Evolutionary conservation across 192 early-diverging fungal species (phyloP).

Genomic region (Coemansia sp.): DNA sequence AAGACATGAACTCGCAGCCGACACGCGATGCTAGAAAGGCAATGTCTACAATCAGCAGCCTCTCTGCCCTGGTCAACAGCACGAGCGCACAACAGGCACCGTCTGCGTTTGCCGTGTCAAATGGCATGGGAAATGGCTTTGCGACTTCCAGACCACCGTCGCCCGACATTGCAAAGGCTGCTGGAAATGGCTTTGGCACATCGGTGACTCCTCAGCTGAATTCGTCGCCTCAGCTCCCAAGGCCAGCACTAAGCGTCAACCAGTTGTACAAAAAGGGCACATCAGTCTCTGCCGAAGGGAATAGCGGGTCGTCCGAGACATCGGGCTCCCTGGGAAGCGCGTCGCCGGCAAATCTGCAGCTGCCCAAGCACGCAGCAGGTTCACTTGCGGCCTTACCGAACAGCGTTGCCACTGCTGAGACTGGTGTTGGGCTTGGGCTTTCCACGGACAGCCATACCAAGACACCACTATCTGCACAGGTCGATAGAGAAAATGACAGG

Average conservation of each 20-base stretch:
- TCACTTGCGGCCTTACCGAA: not conserved
- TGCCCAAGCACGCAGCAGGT: not conserved
- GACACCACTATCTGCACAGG: not conserved
- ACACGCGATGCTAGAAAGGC: slow-evolving; percentile 28
- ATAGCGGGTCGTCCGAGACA: not conserved
- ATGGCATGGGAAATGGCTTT: not conserved
- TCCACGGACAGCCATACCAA: not conserved
- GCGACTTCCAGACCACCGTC: not conserved
- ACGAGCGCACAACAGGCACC: not conserved
- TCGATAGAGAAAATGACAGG: not conserved
- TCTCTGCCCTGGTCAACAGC: slow-evolving; percentile 28
- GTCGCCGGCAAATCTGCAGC: not conserved
- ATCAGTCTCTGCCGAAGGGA: not conserved
- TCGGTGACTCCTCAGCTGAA: not conserved
- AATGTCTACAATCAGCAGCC: slow-evolving; percentile 28
- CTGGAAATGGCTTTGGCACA: not conserved
- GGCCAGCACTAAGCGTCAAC: slow-evolving; percentile 6
- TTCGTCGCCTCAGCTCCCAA: slow-evolving; percentile 8
- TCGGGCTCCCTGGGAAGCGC: not conserved
- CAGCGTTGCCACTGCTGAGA: not conserved
- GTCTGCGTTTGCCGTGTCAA: not conserved
- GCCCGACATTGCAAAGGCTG: not conserved
- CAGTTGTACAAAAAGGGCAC: slow-evolving; percentile 11
- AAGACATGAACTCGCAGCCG: slow-evolving; percentile 13
- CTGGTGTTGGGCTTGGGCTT: not conserved